Base-by-base conservation (phyloP, 1,284 basidiomycete genomes). In the Clitocybe nebularis region DNA sequence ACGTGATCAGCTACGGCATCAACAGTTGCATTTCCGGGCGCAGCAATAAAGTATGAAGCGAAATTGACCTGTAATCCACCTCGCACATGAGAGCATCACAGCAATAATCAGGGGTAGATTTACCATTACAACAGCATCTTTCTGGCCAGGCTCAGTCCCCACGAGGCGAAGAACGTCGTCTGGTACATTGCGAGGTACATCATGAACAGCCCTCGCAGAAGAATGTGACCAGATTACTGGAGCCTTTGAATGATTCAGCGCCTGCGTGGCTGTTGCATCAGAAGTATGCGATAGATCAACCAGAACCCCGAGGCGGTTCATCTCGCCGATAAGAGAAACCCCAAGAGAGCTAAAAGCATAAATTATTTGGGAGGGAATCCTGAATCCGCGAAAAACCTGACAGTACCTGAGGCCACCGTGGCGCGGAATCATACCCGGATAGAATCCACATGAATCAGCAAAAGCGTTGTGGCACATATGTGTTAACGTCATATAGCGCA, bases 191-290 rank as follows among this genome's bases (percentile, higher is more conserved):
- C 88, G 76, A 3, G 83, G 74, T 30, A 85, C 79, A 50, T 85
- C 62, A 48, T 82, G 77, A 5, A 90, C 64, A 1, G 75, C 75
- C 24, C 89, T 71, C 1, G 89, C 77, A 23, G 82, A 86, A 0
- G 89, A 92, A 63, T 95, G 92, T 1, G 85, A 89, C 79, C 86
- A 89, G 46, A 94, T 92, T 43, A 95, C 84, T 1, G 92, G 92
- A 0, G 91, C 87, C 52, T 80, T 76, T 2, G 80, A 79, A 30
- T 76, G 51, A n/a, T 67, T 60, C 46, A 93, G 64, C 3, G 84
- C 86, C 59, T 92, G 86, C 11, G 67, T 68, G 3, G 90, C 89
- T 1, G 91, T 93, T 40, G 76, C 74, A 60, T 94, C 92, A 2
- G 88, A 89, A 1, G 89, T 90, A 63, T 94, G 91, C 10, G 84